A percentile compares a stretch with the other conserved stretches of the same genome.
Evolutionary conservation across 305 asterid species (phyloP).

Genomic region (Fraxinus platypoda): DNA sequence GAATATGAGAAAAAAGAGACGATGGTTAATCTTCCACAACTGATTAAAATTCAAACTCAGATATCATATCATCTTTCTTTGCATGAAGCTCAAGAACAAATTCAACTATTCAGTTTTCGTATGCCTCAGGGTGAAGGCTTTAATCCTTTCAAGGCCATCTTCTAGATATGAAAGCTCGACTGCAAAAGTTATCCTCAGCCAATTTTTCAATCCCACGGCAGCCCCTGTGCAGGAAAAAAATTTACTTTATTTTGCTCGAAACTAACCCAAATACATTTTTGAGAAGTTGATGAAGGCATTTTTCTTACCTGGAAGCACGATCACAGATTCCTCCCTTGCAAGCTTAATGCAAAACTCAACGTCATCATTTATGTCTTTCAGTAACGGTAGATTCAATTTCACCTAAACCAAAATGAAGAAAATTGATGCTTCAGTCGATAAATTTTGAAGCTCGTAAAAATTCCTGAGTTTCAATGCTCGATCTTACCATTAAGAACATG

Average conservation of each 20-base stretch:
- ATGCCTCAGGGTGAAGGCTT: slow-evolving; percentile 41
- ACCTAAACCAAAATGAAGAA: slow-evolving; percentile 31
- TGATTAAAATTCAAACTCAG: background rate
- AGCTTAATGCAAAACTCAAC: slow-evolving; percentile 64
- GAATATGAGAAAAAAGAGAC: background rate
- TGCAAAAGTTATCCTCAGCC: slow-evolving; percentile 59
- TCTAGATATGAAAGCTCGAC: slow-evolving; percentile 43
- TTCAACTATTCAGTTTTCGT: slow-evolving; percentile 32
- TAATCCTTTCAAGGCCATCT: slow-evolving; percentile 56
- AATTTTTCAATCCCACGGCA: slow-evolving; percentile 54
- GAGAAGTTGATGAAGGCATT: background rate
- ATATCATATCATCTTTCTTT: background rate
- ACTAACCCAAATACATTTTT: background rate
- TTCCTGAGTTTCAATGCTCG: slow-evolving; percentile 11
- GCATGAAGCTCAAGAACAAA: background rate
- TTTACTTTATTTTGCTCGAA: background rate
- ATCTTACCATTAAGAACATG: slow-evolving; percentile 28
- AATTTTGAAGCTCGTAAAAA: slow-evolving; percentile 38
- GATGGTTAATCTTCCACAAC: background rate
- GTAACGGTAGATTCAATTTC: slow-evolving; percentile 38
- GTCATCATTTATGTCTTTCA: slow-evolving; percentile 55
- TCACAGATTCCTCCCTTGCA: slow-evolving; percentile 62
- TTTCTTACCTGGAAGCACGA: slow-evolving; percentile 60
- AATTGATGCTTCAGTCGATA: background rate
- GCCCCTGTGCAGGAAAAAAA: slow-evolving; percentile 32